Conservation (phyloP, 2,329 filamentous ascomycete genomes). For the Amphichorda felina region DNA sequence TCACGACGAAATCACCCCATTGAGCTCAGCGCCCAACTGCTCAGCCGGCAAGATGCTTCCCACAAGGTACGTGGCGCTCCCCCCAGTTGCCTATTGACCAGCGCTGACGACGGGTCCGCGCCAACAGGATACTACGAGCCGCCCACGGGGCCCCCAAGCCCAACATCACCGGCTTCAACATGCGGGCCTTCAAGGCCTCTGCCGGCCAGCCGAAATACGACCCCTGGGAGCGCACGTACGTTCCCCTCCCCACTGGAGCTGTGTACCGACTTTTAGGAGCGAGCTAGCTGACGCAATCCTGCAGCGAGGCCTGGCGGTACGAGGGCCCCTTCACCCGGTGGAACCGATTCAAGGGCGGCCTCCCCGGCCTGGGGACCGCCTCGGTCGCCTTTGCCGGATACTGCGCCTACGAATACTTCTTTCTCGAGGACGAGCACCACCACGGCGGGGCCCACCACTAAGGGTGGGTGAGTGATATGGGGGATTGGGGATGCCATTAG, state of each 20-base stretch:
- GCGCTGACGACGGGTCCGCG: slow-evolving; percentile 6
- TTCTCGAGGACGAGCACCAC: slow-evolving; percentile 62
- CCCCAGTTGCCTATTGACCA: not conserved
- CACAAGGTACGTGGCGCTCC: slow-evolving; percentile 19
- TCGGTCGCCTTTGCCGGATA: slow-evolving; percentile 85
- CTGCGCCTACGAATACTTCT: slow-evolving; percentile 80
- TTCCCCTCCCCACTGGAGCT: too few relatives aligned
- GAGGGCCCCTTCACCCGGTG: slow-evolving; percentile 74
- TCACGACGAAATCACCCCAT: slow-evolving; percentile 1
- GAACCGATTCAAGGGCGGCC: slow-evolving; percentile 77
- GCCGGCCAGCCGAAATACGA: slow-evolving; percentile 52
- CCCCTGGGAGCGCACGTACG: slow-evolving; percentile 54
- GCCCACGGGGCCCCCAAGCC: slow-evolving; percentile 40
- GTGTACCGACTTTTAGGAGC: too few relatives aligned
- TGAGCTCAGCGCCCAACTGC: slow-evolving; percentile 5
- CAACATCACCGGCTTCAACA: slow-evolving; percentile 89
- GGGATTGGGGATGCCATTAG: slow-evolving; percentile 15
- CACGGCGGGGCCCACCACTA: slow-evolving; percentile 36
- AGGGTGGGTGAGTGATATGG: not conserved
- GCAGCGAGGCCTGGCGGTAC: slow-evolving; percentile 92
- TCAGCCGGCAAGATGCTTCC: slow-evolving; percentile 21
- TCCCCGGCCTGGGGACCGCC: slow-evolving; percentile 88
- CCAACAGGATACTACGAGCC: slow-evolving; percentile 33
- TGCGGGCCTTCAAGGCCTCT: slow-evolving; percentile 65
- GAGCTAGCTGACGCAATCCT: too few relatives aligned